Conservation (phyloP, 805 yeast genomes). For the Metschnikowia lochheadii region DNA sequence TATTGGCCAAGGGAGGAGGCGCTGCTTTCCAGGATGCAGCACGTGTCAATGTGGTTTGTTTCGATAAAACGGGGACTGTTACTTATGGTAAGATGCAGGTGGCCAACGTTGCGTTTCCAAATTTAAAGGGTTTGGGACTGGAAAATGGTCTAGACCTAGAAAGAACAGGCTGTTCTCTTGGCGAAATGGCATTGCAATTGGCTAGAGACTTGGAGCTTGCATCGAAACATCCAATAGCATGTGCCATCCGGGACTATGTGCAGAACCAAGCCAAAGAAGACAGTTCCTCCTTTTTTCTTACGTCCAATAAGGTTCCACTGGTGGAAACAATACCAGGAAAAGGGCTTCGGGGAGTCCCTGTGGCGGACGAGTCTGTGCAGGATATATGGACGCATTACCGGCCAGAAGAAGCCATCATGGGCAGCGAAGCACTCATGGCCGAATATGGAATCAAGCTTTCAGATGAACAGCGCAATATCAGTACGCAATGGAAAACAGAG, state of each 20-base stretch:
- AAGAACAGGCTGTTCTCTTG: constrained; percentile 38
- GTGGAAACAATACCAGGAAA: constrained; percentile 57
- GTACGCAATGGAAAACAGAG: constrained; percentile 54
- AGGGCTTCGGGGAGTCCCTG: constrained; percentile 49
- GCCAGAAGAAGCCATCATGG: constrained; percentile 43
- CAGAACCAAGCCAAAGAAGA: constrained; percentile 5
- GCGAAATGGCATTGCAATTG: constrained; percentile 39
- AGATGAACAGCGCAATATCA: constrained; percentile 27
- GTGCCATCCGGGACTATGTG: constrained; percentile 44
- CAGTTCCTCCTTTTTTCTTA: neutral
- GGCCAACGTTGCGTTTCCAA: constrained; percentile 12
- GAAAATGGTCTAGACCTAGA: no score
- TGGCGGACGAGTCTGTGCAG: constrained; percentile 19
- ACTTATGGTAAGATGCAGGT: constrained; percentile 62
- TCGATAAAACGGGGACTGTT: constrained; percentile 77
- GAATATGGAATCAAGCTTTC: constrained; percentile 44
- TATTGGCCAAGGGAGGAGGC: constrained; percentile 77
- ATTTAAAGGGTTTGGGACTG: no score
- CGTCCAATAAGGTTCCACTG: constrained; percentile 39
- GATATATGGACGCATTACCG: constrained; percentile 29
- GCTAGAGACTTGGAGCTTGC: constrained; percentile 57
- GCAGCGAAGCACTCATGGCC: constrained; percentile 56
- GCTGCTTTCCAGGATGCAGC: constrained; percentile 79
- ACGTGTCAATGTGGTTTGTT: constrained; percentile 57
- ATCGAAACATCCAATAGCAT: constrained; percentile 67